These are phyloP conservation scores for Rosa rugosa DNA, from an alignment of 306 rosid species.

Conservation along the genomic window DNA sequence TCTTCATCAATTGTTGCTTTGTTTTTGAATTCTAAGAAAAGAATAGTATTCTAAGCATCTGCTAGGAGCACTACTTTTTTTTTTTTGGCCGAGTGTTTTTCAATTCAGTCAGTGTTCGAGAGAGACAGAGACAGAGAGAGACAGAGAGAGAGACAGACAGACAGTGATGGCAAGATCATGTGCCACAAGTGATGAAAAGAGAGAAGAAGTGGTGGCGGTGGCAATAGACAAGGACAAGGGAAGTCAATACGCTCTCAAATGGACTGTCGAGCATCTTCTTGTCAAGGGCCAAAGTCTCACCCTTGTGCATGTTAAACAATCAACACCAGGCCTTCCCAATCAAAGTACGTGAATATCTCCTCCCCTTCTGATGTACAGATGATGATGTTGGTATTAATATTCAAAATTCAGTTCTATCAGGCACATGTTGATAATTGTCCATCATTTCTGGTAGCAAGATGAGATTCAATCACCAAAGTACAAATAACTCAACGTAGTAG, in stretches of 20 bases:
- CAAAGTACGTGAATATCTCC: slow-evolving; percentile 30
- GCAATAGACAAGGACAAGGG: slow-evolving; percentile 78
- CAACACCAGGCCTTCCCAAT: slow-evolving; percentile 39
- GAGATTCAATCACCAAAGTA: background rate
- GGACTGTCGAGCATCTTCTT: slow-evolving; percentile 79
- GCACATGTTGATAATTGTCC: background rate
- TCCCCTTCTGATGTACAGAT: background rate
- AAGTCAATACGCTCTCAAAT: slow-evolving; percentile 81
- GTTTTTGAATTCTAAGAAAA: background rate
- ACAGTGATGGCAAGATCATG: slow-evolving; percentile 37
- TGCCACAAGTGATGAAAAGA: slow-evolving; percentile 36
- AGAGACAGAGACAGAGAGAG: background rate
- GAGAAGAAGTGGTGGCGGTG: slow-evolving; percentile 59
- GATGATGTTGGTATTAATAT: background rate
- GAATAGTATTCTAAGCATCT: background rate
- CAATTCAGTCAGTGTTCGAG: background rate
- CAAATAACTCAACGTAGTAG: background rate
- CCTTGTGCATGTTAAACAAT: slow-evolving; percentile 57
- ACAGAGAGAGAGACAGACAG: background rate
- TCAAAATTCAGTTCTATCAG: background rate
- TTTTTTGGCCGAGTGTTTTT: too few relatives aligned
- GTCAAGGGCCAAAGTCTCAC: slow-evolving; percentile 57
- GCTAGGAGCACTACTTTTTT: background rate
- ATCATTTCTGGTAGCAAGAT: background rate
- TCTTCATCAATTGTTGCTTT: background rate